These are phyloP conservation scores for Fistulinella prunicolor DNA, from an alignment of 768 basidiomycete genomes.

Conservation along the genomic window DNA sequence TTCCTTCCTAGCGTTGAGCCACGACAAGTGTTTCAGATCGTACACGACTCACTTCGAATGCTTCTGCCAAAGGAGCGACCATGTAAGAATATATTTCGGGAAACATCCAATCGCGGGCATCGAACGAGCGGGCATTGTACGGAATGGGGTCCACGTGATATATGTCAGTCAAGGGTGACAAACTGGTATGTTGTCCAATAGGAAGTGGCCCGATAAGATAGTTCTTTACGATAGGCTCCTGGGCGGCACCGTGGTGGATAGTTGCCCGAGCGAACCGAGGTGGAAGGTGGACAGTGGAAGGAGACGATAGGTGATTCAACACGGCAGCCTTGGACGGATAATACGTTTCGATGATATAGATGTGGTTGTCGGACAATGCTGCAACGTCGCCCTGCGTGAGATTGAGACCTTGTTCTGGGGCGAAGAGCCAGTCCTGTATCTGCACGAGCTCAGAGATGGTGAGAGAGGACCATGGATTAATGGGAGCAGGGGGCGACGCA, in stretches of 20 bases:
- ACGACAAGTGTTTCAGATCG: background rate
- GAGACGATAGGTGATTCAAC: constrained; percentile 43
- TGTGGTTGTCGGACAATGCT: constrained; percentile 44
- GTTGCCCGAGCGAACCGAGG: constrained; percentile 46
- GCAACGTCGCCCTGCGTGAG: constrained; percentile 39
- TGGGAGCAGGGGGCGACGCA: constrained; percentile 41
- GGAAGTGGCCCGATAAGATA: constrained; percentile 62
- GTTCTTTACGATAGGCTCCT: constrained; percentile 45
- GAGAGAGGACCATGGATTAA: constrained; percentile 54
- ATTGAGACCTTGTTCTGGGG: constrained; percentile 43
- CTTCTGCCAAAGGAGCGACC: constrained; percentile 38
- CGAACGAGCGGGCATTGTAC: constrained; percentile 48
- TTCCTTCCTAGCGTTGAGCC: constrained; percentile 33
- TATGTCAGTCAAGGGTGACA: constrained; percentile 46
- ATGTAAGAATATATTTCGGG: constrained; percentile 30
- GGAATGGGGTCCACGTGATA: constrained; percentile 54
- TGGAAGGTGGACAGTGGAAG: constrained; percentile 28
- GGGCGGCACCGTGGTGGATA: constrained; percentile 46
- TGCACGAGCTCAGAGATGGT: constrained; percentile 41
- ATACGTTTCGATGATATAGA: constrained; percentile 49
- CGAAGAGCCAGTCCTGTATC: constrained; percentile 46
- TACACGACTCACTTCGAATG: constrained; percentile 37
- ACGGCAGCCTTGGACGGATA: constrained; percentile 48
- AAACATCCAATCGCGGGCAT: constrained; percentile 21
- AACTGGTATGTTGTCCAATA: constrained; percentile 35